Percentiles rank a stretch among this genome's conserved stretches.
Evolutionary conservation across 345 rosid genomes (phyloP).

Genomic region (Hibiscus trionum): DNA sequence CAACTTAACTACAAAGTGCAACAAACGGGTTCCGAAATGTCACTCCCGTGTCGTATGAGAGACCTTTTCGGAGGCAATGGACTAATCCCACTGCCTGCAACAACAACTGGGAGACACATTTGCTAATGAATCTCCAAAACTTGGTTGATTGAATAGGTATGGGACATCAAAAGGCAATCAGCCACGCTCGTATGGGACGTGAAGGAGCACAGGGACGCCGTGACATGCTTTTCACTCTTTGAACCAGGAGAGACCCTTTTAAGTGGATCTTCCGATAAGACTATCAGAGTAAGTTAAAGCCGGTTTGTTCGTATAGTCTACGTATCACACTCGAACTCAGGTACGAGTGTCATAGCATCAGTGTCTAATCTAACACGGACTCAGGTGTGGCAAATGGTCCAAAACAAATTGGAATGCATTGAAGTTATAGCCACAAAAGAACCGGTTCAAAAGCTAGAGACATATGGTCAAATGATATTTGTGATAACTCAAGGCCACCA

Average conservation of each 20-base stretch:
- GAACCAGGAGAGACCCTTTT: conserved; percentile 70
- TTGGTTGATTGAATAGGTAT: conserved; percentile 35
- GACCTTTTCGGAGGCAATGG: neutral
- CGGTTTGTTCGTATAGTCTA: neutral
- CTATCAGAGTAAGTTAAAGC: conserved; percentile 43
- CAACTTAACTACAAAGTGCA: neutral
- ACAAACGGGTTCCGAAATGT: neutral
- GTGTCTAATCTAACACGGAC: neutral
- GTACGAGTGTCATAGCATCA: neutral
- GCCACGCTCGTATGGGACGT: conserved; percentile 52
- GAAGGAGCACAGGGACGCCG: conserved; percentile 70
- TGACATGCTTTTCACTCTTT: conserved; percentile 69
- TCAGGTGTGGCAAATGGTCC: conserved; percentile 74
- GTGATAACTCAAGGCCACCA: conserved; percentile 45
- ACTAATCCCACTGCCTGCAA: no score
- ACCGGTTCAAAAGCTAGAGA: conserved; percentile 49
- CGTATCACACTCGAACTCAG: neutral
- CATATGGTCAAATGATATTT: conserved; percentile 40
- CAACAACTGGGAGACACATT: no score
- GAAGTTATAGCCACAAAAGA: conserved; percentile 65
- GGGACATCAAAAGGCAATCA: conserved; percentile 58
- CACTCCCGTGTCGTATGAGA: neutral
- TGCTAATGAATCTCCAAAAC: neutral
- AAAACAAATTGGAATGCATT: conserved; percentile 51
- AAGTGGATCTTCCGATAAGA: conserved; percentile 86